Evolutionary conservation across 1,284 basidiomycete genomes (phyloP).

Genomic region (Rhodotorula glutinis): DNA sequence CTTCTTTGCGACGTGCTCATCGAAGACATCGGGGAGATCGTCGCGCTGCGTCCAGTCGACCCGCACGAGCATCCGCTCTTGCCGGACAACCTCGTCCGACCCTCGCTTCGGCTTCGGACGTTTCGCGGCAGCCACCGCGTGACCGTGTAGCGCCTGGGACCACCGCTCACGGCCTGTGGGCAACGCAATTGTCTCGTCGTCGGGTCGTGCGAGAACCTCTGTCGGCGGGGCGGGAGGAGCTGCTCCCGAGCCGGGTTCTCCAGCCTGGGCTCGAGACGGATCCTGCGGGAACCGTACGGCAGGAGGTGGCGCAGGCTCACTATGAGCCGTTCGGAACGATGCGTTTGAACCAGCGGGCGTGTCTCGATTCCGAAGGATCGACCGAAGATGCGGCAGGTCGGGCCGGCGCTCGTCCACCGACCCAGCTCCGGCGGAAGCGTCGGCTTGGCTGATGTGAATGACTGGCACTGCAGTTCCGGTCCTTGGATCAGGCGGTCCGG

Average conservation of each 20-base stretch:
- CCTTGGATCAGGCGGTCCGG: background rate
- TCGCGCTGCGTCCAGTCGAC: slow-evolving; percentile 37
- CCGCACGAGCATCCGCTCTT: slow-evolving; percentile 37
- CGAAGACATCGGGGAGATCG: slow-evolving; percentile 34
- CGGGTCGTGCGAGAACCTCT: slow-evolving; percentile 34
- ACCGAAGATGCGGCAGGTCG: background rate
- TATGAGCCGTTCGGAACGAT: background rate
- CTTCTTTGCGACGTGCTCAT: slow-evolving; percentile 39
- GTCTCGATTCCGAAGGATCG: slow-evolving; percentile 7
- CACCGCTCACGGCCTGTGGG: slow-evolving; percentile 1
- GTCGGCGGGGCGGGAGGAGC: slow-evolving; percentile 28
- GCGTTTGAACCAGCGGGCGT: background rate
- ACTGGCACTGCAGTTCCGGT: too few species aligned
- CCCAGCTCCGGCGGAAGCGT: background rate
- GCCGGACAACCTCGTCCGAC: slow-evolving; percentile 18
- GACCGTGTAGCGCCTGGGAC: background rate
- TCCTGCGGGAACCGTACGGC: slow-evolving; percentile 16
- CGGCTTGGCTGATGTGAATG: background rate
- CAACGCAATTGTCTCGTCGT: slow-evolving; percentile 3
- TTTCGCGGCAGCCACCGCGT: background rate
- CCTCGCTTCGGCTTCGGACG: background rate
- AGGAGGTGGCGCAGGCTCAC: background rate
- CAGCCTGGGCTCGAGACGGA: background rate
- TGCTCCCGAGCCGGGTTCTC: slow-evolving; percentile 21
- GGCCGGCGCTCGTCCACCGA: background rate